Conservation (phyloP, 192 early-diverging fungal genomes). For the Hyaloraphidium curvatum region DNA sequence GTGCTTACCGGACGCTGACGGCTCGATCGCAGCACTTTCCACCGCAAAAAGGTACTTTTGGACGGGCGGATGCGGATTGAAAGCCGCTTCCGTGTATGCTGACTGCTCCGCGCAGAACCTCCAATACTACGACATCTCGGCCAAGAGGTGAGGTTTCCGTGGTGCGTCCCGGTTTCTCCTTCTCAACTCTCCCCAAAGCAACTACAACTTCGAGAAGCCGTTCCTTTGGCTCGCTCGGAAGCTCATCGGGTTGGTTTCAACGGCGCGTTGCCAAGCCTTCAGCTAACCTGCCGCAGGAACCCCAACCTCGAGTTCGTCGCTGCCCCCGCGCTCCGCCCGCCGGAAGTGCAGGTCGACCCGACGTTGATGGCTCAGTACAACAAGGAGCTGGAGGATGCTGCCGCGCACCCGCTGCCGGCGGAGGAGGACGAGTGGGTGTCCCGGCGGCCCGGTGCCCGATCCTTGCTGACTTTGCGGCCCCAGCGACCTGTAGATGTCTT, state of each 20-base stretch:
- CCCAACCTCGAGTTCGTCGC: constrained; percentile 89
- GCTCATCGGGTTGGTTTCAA: constrained; percentile 45
- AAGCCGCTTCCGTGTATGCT: neutral
- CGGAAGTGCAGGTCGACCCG: constrained; percentile 75
- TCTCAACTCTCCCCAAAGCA: too few relatives aligned
- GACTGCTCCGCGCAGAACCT: too few relatives aligned
- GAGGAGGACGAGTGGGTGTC: constrained; percentile 38
- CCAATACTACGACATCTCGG: constrained; percentile 99
- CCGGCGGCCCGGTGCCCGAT: too few relatives aligned
- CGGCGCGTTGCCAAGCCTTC: neutral
- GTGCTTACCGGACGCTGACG: too few relatives aligned
- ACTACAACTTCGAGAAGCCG: constrained; percentile 99
- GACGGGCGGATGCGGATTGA: neutral
- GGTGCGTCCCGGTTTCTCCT: too few relatives aligned
- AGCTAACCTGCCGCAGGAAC: constrained; percentile 30
- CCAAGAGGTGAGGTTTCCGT: too few relatives aligned
- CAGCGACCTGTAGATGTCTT: neutral
- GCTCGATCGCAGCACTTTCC: too few relatives aligned
- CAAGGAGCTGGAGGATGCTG: constrained; percentile 56
- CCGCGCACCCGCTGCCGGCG: constrained; percentile 70
- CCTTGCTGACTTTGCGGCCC: too few relatives aligned
- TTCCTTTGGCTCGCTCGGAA: constrained; percentile 99
- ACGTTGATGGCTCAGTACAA: constrained; percentile 58
- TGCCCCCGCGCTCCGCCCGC: constrained; percentile 88
- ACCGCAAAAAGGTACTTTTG: constrained; percentile 77